Evolutionary conservation across 2,329 filamentous ascomycete species (phyloP).

Genomic region (Curvularia verruculosa): DNA sequence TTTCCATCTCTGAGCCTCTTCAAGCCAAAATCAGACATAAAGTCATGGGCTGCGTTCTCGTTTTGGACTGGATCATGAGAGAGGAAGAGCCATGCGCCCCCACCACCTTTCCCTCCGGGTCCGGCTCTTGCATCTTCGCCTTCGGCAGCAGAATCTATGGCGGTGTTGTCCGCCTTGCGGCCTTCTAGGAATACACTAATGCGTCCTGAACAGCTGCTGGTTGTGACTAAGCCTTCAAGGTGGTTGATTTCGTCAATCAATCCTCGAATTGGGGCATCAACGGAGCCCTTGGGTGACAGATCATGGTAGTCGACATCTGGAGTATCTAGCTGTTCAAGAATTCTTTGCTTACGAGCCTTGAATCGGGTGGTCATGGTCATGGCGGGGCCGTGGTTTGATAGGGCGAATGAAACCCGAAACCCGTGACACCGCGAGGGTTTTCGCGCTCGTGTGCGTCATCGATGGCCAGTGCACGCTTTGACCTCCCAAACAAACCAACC

Average conservation of each 20-base stretch:
- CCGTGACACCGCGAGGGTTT: constrained; percentile 33
- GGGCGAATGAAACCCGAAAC: constrained; percentile 16
- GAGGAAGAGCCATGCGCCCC: constrained; percentile 80
- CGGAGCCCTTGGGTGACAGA: constrained; percentile 83
- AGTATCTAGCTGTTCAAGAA: constrained; percentile 71
- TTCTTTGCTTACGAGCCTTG: constrained; percentile 68
- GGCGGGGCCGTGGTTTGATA: constrained; percentile 2
- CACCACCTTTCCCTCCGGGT: constrained; percentile 83
- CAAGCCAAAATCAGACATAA: constrained; percentile 51
- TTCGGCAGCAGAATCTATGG: constrained; percentile 13
- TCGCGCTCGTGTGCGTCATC: constrained; percentile 33
- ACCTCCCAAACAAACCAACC: constrained; percentile 16
- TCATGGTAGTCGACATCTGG: constrained; percentile 78
- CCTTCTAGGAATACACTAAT: constrained; percentile 90
- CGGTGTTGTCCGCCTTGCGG: constrained; percentile 52
- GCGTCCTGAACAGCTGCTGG: constrained; percentile 88
- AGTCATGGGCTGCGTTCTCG: constrained; percentile 14
- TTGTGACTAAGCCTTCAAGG: constrained; percentile 79
- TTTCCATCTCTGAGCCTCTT: constrained; percentile 7
- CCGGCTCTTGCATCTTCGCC: constrained; percentile 57
- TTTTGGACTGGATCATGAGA: constrained; percentile 74
- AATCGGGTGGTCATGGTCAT: constrained; percentile 44
- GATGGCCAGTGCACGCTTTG: constrained; percentile 21
- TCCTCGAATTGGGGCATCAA: constrained; percentile 78
- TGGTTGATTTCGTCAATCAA: constrained; percentile 81